These are phyloP conservation scores for Scopulariopsis brevicaulis DNA, from an alignment of 2,329 filamentous ascomycete genomes.

Conservation along the genomic window DNA sequence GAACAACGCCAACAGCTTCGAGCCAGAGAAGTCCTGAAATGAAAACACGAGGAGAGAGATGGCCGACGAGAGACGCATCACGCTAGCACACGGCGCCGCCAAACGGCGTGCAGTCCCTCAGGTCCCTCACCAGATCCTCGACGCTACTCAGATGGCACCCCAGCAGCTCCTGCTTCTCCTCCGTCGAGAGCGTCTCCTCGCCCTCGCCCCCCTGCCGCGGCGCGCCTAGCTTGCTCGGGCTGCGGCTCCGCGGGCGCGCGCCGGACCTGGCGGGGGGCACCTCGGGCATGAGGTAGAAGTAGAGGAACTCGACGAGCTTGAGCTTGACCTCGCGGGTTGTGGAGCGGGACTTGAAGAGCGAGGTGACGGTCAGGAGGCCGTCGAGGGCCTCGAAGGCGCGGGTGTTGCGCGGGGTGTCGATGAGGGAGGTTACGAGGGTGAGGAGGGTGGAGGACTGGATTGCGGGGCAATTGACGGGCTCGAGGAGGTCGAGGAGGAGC, in stretches of 20 bases:
- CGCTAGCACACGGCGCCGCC: slow-evolving; percentile 36
- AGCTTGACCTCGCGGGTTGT: slow-evolving; percentile 86
- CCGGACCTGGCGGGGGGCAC: slow-evolving; percentile 40
- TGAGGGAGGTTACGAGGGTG: slow-evolving; percentile 77
- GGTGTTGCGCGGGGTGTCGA: slow-evolving; percentile 78
- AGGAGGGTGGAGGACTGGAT: slow-evolving; percentile 87
- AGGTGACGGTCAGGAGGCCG: slow-evolving; percentile 82
- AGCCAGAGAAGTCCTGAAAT: not conserved
- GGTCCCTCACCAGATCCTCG: slow-evolving; percentile 72
- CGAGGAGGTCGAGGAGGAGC: slow-evolving; percentile 87
- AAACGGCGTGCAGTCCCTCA: slow-evolving; percentile 70
- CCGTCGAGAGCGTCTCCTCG: slow-evolving; percentile 49
- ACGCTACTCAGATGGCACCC: slow-evolving; percentile 72
- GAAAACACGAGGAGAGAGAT: not conserved
- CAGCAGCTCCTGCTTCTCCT: slow-evolving; percentile 72
- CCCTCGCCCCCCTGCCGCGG: slow-evolving; percentile 21
- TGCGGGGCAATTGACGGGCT: slow-evolving; percentile 80
- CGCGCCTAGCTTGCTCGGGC: slow-evolving; percentile 57
- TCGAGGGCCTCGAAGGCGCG: slow-evolving; percentile 88
- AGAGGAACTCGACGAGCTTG: slow-evolving; percentile 93
- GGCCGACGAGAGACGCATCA: not conserved
- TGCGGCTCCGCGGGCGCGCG: slow-evolving; percentile 45
- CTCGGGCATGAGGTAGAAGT: slow-evolving; percentile 98
- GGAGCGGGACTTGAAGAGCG: slow-evolving; percentile 79
- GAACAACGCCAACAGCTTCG: not conserved